Evolutionary conservation across 352 stramenopile species (phyloP).

Genomic region (Aphanomyces euteiches): DNA sequence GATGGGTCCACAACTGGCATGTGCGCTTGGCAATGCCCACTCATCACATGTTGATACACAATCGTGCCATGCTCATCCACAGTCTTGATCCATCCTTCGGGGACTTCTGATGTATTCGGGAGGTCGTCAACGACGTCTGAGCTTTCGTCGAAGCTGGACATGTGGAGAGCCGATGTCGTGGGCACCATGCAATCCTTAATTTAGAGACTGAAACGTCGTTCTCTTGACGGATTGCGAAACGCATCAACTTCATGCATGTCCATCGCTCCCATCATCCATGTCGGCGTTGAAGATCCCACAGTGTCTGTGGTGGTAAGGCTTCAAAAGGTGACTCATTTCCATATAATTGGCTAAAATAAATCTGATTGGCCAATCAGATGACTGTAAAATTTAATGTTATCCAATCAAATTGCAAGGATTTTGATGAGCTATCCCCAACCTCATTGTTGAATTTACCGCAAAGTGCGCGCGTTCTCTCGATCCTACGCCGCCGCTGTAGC

Average conservation of each 20-base stretch:
- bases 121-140: no score
- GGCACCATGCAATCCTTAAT: no score
- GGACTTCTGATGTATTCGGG: not conserved
- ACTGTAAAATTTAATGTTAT: not conserved
- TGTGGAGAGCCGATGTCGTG: no score
- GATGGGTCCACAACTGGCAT: slow-evolving; percentile 2
- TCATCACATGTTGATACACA: slow-evolving; percentile 8
- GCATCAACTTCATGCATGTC: no score
- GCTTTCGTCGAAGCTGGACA: no score
- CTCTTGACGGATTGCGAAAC: no score
- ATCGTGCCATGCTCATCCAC: not conserved
- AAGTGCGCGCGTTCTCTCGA: not conserved
- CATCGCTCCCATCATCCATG: no score
- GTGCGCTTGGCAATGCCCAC: slow-evolving; percentile 22
- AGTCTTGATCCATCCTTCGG: slow-evolving; percentile 15
- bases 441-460: slow-evolving; percentile 12
- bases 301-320: not conserved
- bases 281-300: no score
- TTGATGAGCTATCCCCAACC: no score
- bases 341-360: slow-evolving; percentile 17
- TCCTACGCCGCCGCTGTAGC: not conserved
- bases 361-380: not conserved
- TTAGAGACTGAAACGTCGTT: no score
- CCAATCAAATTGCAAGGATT: not conserved
- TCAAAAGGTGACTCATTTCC: slow-evolving; percentile 1